phyloP scores from a whole-genome alignment of 1,284 basidiomycete species.

The Rhizoctonia solani region DNA sequence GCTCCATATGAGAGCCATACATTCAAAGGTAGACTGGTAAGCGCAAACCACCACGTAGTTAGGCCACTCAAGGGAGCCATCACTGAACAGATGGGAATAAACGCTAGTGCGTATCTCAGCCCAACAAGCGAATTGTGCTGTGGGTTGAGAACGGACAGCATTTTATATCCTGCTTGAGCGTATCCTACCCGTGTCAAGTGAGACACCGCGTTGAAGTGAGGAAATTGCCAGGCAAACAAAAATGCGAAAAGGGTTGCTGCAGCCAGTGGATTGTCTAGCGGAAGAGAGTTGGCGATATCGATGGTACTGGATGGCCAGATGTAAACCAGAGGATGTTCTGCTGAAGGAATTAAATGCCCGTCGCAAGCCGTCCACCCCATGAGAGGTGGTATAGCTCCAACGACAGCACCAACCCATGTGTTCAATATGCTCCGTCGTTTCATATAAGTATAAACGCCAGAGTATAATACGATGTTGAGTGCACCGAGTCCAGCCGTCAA shows the following conservation, averaged over 20 bases:
- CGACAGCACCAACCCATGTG: conserved; percentile 94
- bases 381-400: conserved; percentile 90
- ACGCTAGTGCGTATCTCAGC: conserved; percentile 78
- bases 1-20: conserved; percentile 70
- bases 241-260: conserved; percentile 77
- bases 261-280: conserved; percentile 71
- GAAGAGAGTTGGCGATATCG: conserved; percentile 46
- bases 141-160: conserved; percentile 87
- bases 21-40: conserved; percentile 81
- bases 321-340: conserved; percentile 58
- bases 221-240: conserved; percentile 98
- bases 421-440: conserved; percentile 90
- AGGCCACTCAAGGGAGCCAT: conserved; percentile 85
- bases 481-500: conserved; percentile 84
- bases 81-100: conserved; percentile 79
- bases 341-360: conserved; percentile 71
- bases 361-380: conserved; percentile 99
- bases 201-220: conserved; percentile 96
- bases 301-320: conserved; percentile 55
- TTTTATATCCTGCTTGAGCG: conserved; percentile 90
- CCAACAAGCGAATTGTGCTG: conserved; percentile 83
- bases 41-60: conserved; percentile 85
- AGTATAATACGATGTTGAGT: conserved; percentile 87
- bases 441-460: conserved; percentile 90
- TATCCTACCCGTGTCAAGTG: conserved; percentile 88